Evolutionary conservation across 2,329 filamentous ascomycete genomes (phyloP), one percentile per base, ranked within the genome.

Genomic region (Colletotrichum camelliae): DNA sequence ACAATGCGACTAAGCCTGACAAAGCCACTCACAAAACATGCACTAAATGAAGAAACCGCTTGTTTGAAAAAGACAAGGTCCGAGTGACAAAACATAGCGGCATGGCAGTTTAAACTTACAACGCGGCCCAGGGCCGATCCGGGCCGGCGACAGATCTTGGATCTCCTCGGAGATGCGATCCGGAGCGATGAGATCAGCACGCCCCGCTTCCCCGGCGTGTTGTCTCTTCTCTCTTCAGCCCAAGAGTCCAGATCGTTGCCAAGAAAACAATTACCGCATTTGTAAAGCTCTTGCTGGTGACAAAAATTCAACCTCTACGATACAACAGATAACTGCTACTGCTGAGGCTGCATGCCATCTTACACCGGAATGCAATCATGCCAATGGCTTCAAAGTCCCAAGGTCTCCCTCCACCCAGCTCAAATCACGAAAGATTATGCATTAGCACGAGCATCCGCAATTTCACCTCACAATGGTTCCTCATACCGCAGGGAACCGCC

Each of bases 401-500:
- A 15, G 31, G 57, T 16, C 43, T 24, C 7, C 24, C 39, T 8
- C 27, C 57, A n/a, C 52, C 61, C 1, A 35, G 18, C 15, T 1
- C 60, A 39, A n/a, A 61, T 15, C 24, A 31, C 12, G 61, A 43
- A 27, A n/a, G 33, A 21, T 72, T 33, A n/a, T 12, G 24, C 29
- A 2, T 52, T 13, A 68, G 76, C 7, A 55, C 27, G 6, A 80
- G 79, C 3, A 72, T 86, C n/a, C 81, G 79, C 74, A 81, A 81
- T 66, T 85, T 85, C 72, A 80, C 80, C 2, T 83, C 82, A 12
- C 79, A 72, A 77, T 85, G 84, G 82, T 85, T 86, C 74, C 80
- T 85, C 9, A 73, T 85, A 31, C 82, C 85, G 0, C 84, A 86
- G 78, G 84, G 84, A 21, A 86, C 81, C 3, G 81, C 83, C 29